phyloP scores from a whole-genome alignment of 345 rosid genomes.

The Moringa oleifera region DNA sequence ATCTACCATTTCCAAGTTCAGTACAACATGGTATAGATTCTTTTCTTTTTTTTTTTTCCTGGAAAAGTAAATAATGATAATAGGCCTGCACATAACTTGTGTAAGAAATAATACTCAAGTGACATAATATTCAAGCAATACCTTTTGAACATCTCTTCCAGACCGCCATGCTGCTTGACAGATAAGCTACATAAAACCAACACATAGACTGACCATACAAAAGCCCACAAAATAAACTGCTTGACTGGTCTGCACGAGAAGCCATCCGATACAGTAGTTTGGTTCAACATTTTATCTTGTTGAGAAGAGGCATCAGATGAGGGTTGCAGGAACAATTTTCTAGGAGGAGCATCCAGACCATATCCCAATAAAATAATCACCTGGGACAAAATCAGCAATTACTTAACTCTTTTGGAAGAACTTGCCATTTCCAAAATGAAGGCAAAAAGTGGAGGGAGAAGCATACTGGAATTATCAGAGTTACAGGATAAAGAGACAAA shows the following conservation, averaged over 20 bases:
- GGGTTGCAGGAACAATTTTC: slow-evolving; percentile 50
- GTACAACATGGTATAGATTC: slow-evolving; percentile 1
- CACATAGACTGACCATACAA: slow-evolving; percentile 63
- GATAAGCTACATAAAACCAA: slow-evolving; percentile 60
- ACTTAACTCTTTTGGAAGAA: slow-evolving; percentile 10
- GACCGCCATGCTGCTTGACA: slow-evolving; percentile 57
- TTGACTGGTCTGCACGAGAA: slow-evolving; percentile 56
- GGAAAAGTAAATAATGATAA: too few species aligned
- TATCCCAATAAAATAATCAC: slow-evolving; percentile 61
- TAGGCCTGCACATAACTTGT: too few species aligned
- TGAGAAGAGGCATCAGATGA: slow-evolving; percentile 19
- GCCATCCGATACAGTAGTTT: slow-evolving; percentile 21
- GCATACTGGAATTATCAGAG: slow-evolving; percentile 74
- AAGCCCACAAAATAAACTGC: slow-evolving; percentile 64
- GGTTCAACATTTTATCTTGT: slow-evolving; percentile 18
- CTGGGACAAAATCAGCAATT: slow-evolving; percentile 34
- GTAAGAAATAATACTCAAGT: too few species aligned
- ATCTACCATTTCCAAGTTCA: background rate
- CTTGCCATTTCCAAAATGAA: background rate
- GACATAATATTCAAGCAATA: slow-evolving; percentile 21
- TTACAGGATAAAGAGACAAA: slow-evolving; percentile 77
- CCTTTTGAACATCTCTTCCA: slow-evolving; percentile 86
- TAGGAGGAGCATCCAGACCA: slow-evolving; percentile 86
- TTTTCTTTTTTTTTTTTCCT: too few species aligned
- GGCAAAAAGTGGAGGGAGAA: background rate